These are phyloP conservation scores for Xerocomellus intermedius DNA, from an alignment of 768 basidiomycete genomes.

Conservation along the genomic window DNA sequence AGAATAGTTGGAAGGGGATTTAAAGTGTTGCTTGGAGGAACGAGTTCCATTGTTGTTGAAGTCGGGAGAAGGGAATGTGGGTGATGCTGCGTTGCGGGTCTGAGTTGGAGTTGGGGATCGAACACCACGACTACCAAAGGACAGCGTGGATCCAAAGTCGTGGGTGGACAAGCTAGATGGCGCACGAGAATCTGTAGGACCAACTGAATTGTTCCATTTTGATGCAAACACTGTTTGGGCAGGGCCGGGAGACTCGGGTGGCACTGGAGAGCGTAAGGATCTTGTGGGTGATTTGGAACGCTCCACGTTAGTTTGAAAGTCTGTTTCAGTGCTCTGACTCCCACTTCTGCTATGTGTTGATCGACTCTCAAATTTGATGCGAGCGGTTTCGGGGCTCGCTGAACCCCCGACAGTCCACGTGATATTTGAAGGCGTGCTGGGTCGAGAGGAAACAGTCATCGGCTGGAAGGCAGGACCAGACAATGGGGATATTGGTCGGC, in stretches of 20 bases:
- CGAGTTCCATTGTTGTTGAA: constrained; percentile 44
- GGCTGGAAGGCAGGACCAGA: constrained; percentile 60
- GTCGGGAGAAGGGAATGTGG: constrained; percentile 35
- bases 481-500: constrained; percentile 73
- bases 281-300: constrained; percentile 45
- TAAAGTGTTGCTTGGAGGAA: constrained; percentile 52
- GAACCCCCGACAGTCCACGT: constrained; percentile 57
- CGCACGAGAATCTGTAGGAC: constrained; percentile 39
- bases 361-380: constrained; percentile 31
- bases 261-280: constrained; percentile 52
- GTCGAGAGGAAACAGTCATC: constrained; percentile 50
- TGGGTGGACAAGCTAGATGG: constrained; percentile 48
- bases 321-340: constrained; percentile 49
- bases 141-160: constrained; percentile 48
- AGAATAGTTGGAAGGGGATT: constrained; percentile 50
- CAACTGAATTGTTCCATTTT: constrained; percentile 31
- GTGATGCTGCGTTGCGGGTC: constrained; percentile 52
- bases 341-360: constrained; percentile 52
- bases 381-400: constrained; percentile 31
- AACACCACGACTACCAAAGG: constrained; percentile 38
- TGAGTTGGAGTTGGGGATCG: constrained; percentile 73
- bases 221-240: constrained; percentile 29
- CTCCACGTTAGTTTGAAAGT: constrained; percentile 25
- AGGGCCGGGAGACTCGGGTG: constrained; percentile 59
- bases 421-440: constrained; percentile 70